Evolutionary conservation across 768 basidiomycete species (phyloP), one percentile per base, ranked within the genome.

Genomic region (Suillus clintonianus): DNA sequence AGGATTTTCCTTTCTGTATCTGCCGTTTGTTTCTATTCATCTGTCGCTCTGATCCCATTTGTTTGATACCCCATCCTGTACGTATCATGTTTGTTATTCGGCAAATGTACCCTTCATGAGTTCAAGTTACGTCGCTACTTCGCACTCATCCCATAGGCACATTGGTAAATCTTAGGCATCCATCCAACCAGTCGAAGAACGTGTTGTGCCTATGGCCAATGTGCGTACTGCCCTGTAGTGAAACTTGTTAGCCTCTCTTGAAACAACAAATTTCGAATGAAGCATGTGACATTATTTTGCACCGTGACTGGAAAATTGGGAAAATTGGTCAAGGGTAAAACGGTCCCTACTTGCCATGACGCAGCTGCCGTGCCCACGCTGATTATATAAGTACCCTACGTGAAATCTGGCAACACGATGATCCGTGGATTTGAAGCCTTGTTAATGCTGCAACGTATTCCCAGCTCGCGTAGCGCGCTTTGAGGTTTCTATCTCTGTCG

Each of bases 31-130:
- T 68, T 67, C 75, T 69, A 65, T 74, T 66, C 59, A 61, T 61
- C 11, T 27, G 34, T 39, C 27, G 5, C 36, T 64, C 67, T 64
- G 65, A 63, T 64, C 72, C 66, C 66, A 64, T 67, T 64, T 68
- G 70, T 68, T 55, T 62, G 68, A 77, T 77, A 77, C 74, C 74
- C 74, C 74, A 70, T 77, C 69, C 71, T 76, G 75, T 75, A 76
- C 75, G 68, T 73, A 76, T 66, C 42, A 64, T 59, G 50, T n/a
- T 53, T 62, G 45, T 51, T 48, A 41, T 57, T 57, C 56, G 27
- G 24, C 55, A 57, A 37, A 37, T 57, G 56, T 57, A 57, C 56
- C 24, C 27, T 41, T 41, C 56, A 57, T 41, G n/a, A n/a, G 24
- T 41, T 57, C 24, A 41, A 27, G 24, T 57, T 57, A 42, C 17